These are phyloP conservation scores for Bruguiera parviflora DNA, from an alignment of 345 rosid genomes.

Conservation along the genomic window DNA sequence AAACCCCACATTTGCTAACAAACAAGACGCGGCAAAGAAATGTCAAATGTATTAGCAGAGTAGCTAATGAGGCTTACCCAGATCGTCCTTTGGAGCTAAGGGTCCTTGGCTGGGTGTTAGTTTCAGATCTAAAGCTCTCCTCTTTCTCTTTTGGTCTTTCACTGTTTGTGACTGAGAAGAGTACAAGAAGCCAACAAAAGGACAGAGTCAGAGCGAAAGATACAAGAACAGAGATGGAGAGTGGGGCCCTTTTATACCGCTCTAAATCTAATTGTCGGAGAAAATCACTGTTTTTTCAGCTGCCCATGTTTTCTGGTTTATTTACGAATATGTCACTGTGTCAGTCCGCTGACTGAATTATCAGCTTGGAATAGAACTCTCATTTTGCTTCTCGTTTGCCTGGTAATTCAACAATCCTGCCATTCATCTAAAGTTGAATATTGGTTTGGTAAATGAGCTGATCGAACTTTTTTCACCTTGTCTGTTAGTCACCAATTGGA, in stretches of 20 bases:
- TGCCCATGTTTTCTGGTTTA: conserved; percentile 18
- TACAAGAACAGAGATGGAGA: background rate
- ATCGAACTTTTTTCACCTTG: no score
- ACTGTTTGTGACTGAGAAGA: background rate
- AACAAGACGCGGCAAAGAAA: conserved; percentile 3
- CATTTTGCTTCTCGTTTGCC: background rate
- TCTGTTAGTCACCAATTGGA: no score
- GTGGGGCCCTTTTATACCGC: conserved; percentile 20
- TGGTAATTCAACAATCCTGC: background rate
- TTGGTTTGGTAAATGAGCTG: no score
- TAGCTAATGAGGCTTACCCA: conserved; percentile 18
- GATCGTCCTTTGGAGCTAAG: conserved; percentile 13
- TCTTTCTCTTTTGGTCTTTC: background rate
- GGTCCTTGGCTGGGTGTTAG: conserved; percentile 10
- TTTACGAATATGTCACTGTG: conserved; percentile 22
- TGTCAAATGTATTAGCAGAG: background rate
- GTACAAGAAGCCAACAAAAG: conserved; percentile 20
- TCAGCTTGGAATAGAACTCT: background rate
- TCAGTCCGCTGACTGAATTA: background rate
- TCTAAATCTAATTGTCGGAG: background rate
- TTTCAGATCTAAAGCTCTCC: conserved; percentile 39
- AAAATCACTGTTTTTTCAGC: no score
- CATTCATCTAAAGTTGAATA: no score
- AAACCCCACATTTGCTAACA: conserved; percentile 14
- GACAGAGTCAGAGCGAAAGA: background rate